Conservation (phyloP, 2,329 filamentous ascomycete genomes). For the Alternaria dauci region DNA sequence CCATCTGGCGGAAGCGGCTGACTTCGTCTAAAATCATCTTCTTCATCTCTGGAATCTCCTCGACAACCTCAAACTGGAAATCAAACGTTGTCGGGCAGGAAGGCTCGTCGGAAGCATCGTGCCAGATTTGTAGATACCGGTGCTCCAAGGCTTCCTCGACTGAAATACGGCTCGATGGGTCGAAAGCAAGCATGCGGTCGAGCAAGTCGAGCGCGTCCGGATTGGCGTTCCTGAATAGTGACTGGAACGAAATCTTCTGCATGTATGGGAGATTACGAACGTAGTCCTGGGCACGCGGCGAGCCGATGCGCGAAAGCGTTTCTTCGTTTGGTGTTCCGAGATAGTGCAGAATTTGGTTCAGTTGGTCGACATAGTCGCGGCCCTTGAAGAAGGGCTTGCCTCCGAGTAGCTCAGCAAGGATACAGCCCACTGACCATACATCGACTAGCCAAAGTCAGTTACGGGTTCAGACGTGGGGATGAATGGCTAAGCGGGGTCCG, state of each 20-base stretch:
- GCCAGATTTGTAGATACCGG: slow-evolving; percentile 96
- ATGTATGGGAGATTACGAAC: slow-evolving; percentile 95
- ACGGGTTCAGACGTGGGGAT: slow-evolving; percentile 14
- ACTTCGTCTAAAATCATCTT: slow-evolving; percentile 98
- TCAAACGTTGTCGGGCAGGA: slow-evolving; percentile 93
- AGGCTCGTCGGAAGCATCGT: slow-evolving; percentile 95
- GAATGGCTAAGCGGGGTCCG: slow-evolving; percentile 10
- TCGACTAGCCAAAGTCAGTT: slow-evolving; percentile 71
- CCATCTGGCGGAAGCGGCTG: slow-evolving; percentile 75
- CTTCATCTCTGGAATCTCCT: slow-evolving; percentile 94
- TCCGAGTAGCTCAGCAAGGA: slow-evolving; percentile 92
- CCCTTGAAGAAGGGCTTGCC: slow-evolving; percentile 99
- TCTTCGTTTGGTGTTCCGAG: slow-evolving; percentile 96
- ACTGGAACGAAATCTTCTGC: slow-evolving; percentile 89
- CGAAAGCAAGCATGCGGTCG: slow-evolving; percentile 97
- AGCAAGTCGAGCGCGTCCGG: slow-evolving; percentile 94
- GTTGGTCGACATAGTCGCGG: slow-evolving; percentile 97
- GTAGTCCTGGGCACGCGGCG: slow-evolving; percentile 95
- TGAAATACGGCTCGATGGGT: slow-evolving; percentile 89
- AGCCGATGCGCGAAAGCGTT: slow-evolving; percentile 91
- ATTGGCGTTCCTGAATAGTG: slow-evolving; percentile 92
- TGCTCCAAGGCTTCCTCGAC: slow-evolving; percentile 97
- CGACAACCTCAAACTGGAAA: slow-evolving; percentile 97
- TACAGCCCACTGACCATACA: slow-evolving; percentile 98
- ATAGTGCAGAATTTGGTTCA: slow-evolving; percentile 99